Conservation (phyloP, 805 yeast species). For the Kazachstania psychrophila region DNA sequence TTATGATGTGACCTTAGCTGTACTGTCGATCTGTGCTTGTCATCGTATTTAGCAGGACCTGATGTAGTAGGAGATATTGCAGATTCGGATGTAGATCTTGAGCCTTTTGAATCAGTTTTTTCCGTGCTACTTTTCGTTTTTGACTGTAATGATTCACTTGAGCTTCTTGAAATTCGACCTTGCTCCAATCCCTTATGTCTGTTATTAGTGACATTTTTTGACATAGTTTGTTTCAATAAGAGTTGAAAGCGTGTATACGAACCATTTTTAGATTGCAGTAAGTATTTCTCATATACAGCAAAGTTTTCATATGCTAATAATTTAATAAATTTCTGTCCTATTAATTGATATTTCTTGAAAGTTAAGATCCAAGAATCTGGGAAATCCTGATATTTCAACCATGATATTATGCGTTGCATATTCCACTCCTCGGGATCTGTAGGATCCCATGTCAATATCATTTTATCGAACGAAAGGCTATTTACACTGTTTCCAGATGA, state of each 20-base stretch:
- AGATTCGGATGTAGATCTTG: slow-evolving; percentile 26
- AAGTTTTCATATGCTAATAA: slow-evolving; percentile 61
- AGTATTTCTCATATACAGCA: slow-evolving; percentile 29
- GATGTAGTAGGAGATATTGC: slow-evolving; percentile 15
- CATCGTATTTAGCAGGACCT: slow-evolving; percentile 2
- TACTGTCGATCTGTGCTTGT: slow-evolving; percentile 24
- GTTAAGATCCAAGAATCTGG: slow-evolving; percentile 65
- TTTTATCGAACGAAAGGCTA: slow-evolving; percentile 20
- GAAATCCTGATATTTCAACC: slow-evolving; percentile 65
- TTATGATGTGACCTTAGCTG: slow-evolving; percentile 18
- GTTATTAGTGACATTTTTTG: slow-evolving; percentile 23
- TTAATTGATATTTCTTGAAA: slow-evolving; percentile 47
- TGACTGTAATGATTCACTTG: slow-evolving; percentile 23
- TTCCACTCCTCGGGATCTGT: slow-evolving; percentile 61
- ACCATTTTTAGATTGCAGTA: slow-evolving; percentile 39
- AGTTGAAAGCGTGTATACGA: slow-evolving; percentile 52
- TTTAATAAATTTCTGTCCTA: slow-evolving; percentile 55
- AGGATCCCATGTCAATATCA: slow-evolving; percentile 40
- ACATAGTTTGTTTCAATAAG: slow-evolving; percentile 39
- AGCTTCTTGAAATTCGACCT: slow-evolving; percentile 17
- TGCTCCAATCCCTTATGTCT: slow-evolving; percentile 14
- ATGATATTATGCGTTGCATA: slow-evolving; percentile 49
- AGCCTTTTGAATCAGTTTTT: not conserved
- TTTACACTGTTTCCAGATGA: slow-evolving; percentile 21
- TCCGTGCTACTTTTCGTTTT: slow-evolving; percentile 6